Conservation (phyloP, 768 basidiomycete species). For the Rhizopogon sp. region DNA sequence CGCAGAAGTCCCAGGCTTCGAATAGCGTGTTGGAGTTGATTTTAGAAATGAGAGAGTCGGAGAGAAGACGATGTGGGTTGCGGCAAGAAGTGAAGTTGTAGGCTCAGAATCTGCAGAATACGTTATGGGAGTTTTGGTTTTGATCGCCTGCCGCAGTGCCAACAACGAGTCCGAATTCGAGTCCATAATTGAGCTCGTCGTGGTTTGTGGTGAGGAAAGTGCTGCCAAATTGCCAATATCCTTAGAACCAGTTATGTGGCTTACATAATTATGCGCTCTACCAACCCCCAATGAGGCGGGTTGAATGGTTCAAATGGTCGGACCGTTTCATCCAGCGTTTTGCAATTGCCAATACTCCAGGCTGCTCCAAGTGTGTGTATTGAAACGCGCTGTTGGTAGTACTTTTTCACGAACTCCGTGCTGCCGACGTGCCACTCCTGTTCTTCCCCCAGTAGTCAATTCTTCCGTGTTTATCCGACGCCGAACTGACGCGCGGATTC, state of each 20-base stretch:
- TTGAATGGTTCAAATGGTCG: neutral
- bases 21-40: slow-evolving; percentile 71
- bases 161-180: slow-evolving; percentile 44
- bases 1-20: slow-evolving; percentile 49
- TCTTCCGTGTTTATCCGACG: neutral
- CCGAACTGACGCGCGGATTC: neutral
- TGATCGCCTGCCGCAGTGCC: slow-evolving; percentile 59
- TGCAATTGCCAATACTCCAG: too few species aligned
- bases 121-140: slow-evolving; percentile 43
- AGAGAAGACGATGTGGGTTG: slow-evolving; percentile 62
- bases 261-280: neutral
- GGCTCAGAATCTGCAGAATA: slow-evolving; percentile 37
- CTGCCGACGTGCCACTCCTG: too few species aligned
- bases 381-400: neutral
- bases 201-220: neutral
- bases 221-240: neutral
- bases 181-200: slow-evolving; percentile 9
- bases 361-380: neutral
- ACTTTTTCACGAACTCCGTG: neutral
- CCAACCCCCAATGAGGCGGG: neutral
- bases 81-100: slow-evolving; percentile 44
- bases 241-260: too few species aligned
- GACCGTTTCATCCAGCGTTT: too few species aligned
- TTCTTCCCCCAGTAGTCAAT: neutral
- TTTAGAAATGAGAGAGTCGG: slow-evolving; percentile 57